phyloP scores from a whole-genome alignment of 179 eudicot species.

The Patellifolia procumbens region DNA sequence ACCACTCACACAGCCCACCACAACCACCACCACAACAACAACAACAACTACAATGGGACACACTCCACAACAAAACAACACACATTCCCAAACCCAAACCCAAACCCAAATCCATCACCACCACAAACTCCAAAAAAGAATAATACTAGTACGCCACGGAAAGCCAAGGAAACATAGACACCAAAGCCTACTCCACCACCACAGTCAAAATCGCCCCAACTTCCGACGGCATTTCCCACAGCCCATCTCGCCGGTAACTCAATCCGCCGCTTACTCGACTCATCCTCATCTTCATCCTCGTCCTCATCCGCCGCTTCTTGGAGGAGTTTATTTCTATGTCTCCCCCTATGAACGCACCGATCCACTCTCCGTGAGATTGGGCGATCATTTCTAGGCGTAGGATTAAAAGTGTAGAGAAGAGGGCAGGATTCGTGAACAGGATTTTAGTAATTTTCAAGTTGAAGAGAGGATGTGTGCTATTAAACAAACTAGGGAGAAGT shows the following conservation, averaged over 20 bases:
- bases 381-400: conserved; percentile 39
- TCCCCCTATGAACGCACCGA: conserved; percentile 55
- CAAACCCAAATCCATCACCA: not conserved
- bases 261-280: conserved; percentile 38
- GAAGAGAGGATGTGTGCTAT: conserved; percentile 49
- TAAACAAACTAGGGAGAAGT: conserved; percentile 45
- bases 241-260: conserved; percentile 37
- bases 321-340: conserved; percentile 52
- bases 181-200: conserved; percentile 36
- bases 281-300: not conserved
- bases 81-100: too few species aligned
- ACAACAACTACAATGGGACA: not conserved
- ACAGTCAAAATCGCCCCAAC: conserved; percentile 56
- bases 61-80: too few species aligned
- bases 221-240: conserved; percentile 30
- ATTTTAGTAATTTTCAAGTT: conserved; percentile 65
- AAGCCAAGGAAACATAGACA: conserved; percentile 42
- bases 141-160: conserved; percentile 50
- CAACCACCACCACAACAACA: not conserved
- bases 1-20: too few species aligned
- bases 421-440: conserved; percentile 59
- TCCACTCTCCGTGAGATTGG: conserved; percentile 60
- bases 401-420: conserved; percentile 58
- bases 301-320: conserved; percentile 28
- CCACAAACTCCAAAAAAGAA: conserved; percentile 38